These are phyloP conservation scores for Sporothrix sp. DNA, from an alignment of 2,329 filamentous ascomycete genomes.

Conservation along the genomic window DNA sequence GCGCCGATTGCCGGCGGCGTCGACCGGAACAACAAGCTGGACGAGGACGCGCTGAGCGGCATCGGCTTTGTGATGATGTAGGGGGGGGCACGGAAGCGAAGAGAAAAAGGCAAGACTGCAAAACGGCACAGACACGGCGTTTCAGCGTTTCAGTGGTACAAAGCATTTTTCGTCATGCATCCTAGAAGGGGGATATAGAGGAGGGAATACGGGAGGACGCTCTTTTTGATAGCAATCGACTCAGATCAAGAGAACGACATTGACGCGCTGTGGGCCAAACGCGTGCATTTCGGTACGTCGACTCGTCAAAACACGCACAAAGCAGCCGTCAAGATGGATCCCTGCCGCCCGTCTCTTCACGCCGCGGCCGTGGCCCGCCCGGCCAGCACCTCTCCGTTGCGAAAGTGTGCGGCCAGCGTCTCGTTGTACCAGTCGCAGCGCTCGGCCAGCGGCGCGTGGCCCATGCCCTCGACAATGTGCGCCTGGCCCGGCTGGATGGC, in stretches of 20 bases:
- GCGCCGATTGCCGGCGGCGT: constrained; percentile 79
- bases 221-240: no score
- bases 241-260: no score
- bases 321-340: no score
- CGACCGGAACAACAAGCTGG: constrained; percentile 66
- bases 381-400: constrained; percentile 40
- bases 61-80: constrained; percentile 72
- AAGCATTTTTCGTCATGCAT: neutral
- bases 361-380: constrained; percentile 12
- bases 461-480: constrained; percentile 57
- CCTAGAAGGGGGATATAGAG: neutral
- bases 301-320: no score
- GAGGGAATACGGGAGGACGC: no score
- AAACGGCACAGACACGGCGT: neutral
- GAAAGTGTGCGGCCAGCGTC: constrained; percentile 48
- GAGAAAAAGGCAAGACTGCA: neutral
- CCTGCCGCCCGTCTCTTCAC: neutral
- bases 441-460: constrained; percentile 69
- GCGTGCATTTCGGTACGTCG: no score
- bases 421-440: constrained; percentile 57
- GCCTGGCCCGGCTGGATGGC: constrained; percentile 52
- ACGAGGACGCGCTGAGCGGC: constrained; percentile 69
- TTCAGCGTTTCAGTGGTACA: neutral
- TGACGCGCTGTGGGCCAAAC: no score
- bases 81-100: neutral